These are phyloP conservation scores for Mycena sanguinolenta DNA, from an alignment of 768 basidiomycete genomes.

Conservation along the genomic window DNA sequence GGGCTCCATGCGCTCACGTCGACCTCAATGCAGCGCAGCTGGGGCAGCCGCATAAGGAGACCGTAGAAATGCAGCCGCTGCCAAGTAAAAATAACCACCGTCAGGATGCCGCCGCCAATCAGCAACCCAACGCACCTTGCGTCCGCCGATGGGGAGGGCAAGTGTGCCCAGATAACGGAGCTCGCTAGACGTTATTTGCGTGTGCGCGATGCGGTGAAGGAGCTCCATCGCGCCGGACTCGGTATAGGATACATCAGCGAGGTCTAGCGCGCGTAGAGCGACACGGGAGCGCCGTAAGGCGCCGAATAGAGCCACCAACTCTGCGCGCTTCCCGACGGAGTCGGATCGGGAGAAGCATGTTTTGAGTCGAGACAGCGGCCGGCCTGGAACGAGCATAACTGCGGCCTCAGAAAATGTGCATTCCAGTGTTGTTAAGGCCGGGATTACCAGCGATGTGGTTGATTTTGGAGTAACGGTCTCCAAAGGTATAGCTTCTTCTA, in stretches of 20 bases:
- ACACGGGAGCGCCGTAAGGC: conserved; percentile 59
- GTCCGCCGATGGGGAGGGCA: conserved; percentile 69
- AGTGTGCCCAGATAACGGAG: conserved; percentile 75
- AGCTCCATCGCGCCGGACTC: conserved; percentile 68
- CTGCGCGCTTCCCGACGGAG: conserved; percentile 62
- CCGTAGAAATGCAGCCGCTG: conserved; percentile 76
- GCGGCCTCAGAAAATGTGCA: conserved; percentile 80
- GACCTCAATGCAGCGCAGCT: conserved; percentile 69
- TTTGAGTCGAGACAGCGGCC: conserved; percentile 74
- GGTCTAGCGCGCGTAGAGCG: conserved; percentile 66
- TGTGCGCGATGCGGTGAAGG: conserved; percentile 56
- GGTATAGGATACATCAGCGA: conserved; percentile 72
- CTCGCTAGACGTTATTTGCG: conserved; percentile 49
- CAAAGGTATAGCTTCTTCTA: conserved; percentile 40
- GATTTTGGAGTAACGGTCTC: conserved; percentile 35
- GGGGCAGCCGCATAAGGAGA: conserved; percentile 64
- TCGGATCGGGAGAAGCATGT: conserved; percentile 75
- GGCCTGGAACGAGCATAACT: conserved; percentile 64
- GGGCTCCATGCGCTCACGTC: conserved; percentile 79
- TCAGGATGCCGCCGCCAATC: conserved; percentile 8
- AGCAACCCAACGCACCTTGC: conserved; percentile 56
- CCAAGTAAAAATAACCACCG: conserved; percentile 6
- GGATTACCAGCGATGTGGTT: conserved; percentile 46
- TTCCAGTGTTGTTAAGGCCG: conserved; percentile 66
- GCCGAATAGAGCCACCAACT: conserved; percentile 63